phyloP scores from a whole-genome alignment of 805 yeast species.

The Ogataea nitratoaversa region DNA sequence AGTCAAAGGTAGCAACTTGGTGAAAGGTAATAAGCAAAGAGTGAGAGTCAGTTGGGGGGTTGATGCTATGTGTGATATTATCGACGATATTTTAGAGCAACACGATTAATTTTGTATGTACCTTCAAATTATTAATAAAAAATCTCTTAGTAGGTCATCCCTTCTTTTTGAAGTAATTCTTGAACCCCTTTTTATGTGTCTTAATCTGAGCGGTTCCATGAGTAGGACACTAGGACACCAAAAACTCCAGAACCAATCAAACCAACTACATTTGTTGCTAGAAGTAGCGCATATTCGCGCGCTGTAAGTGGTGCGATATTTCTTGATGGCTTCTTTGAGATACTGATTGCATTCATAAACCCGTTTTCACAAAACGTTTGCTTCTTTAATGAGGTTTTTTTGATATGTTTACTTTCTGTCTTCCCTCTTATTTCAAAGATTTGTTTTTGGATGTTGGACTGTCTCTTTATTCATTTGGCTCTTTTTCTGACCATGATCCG shows the following conservation, averaged over 20 bases:
- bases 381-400: no score
- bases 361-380: no score
- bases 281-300: constrained; percentile 10
- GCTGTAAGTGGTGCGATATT: constrained; percentile 6
- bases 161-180: background rate
- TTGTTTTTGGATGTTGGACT: no score
- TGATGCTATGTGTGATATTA: constrained; percentile 48
- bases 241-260: constrained; percentile 22
- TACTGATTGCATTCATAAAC: background rate
- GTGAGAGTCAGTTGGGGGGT: constrained; percentile 67
- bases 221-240: constrained; percentile 23
- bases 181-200: background rate
- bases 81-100: constrained; percentile 34
- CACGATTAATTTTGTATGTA: background rate
- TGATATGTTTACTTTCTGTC: no score
- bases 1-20: constrained; percentile 42
- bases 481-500: background rate
- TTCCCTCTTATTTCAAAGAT: no score
- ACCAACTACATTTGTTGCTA: constrained; percentile 10
- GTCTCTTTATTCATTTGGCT: background rate
- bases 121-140: no score
- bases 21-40: constrained; percentile 51
- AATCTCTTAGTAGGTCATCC: no score
- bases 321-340: background rate
- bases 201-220: background rate